Conservation (phyloP, 352 stramenopile species). For the Thraustochytrium striatum region DNA sequence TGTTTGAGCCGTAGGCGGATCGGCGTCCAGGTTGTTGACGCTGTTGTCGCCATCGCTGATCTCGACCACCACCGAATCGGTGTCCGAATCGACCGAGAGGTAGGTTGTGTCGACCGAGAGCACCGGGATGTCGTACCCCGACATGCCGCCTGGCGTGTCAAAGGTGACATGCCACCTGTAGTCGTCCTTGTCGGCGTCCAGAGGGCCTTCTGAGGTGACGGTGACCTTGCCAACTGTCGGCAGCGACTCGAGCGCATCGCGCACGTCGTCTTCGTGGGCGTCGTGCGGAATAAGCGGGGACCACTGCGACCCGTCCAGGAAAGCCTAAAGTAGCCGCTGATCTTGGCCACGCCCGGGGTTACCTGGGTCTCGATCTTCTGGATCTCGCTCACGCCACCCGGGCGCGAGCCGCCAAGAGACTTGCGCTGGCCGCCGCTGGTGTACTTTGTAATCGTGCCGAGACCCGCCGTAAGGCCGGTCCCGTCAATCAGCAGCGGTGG, state of each 20-base stretch:
- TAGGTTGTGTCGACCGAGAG: constrained; percentile 16
- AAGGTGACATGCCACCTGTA: constrained; percentile 52
- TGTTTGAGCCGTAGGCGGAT: background rate
- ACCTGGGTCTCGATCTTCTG: constrained; percentile 57
- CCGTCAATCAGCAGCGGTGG: constrained; percentile 59
- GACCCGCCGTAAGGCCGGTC: constrained; percentile 59
- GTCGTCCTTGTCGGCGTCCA: background rate
- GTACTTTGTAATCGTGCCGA: constrained; percentile 61
- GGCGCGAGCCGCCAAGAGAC: constrained; percentile 61
- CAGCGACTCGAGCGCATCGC: constrained; percentile 79
- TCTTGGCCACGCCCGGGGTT: constrained; percentile 58
- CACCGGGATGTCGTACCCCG: constrained; percentile 3
- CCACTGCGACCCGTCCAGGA: constrained; percentile 11
- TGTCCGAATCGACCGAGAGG: constrained; percentile 2
- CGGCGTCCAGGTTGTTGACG: constrained; percentile 61
- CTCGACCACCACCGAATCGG: background rate
- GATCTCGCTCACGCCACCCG: constrained; percentile 73
- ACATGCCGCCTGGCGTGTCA: background rate
- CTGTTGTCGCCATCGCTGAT: constrained; percentile 53
- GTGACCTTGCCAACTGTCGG: constrained; percentile 76
- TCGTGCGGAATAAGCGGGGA: constrained; percentile 67
- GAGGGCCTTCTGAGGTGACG: constrained; percentile 61
- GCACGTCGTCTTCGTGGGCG: constrained; percentile 69
- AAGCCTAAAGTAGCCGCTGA: constrained; percentile 44
- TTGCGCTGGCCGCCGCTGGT: too few relatives aligned